Base-by-base conservation (phyloP, 2,329 filamentous ascomycete genomes). In the Alternaria incomplexa region DNA sequence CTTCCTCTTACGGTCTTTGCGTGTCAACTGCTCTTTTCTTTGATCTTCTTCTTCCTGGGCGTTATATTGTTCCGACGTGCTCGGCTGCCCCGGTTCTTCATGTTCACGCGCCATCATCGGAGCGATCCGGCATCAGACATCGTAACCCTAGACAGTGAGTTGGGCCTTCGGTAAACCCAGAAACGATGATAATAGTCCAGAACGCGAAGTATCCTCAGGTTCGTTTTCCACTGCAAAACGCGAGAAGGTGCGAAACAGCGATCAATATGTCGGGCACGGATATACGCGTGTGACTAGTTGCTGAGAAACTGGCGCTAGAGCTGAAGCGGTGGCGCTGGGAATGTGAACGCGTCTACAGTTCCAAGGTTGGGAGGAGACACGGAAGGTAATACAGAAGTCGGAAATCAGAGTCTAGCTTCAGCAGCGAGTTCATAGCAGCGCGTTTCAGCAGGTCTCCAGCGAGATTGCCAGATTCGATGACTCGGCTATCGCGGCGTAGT, bases 291-390 rank as follows among this genome's bases (percentile, higher is more conserved):
- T 56, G 60, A 48, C 54, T 54, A 52, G 55, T 60, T 66, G 69
- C 66, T 70, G 66, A 70, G 61, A 53, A 66, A 71, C 58, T 59
- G 57, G 36, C 61, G 61, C 72, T 72, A 70, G 46, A 45, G 22
- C 43, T 4, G 45, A 60, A 53, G 43, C 48, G 13, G 43, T 26
- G 43, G 12, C 4, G 17, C 40, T 17, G 9, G 5, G 17, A 62
- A 61, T 44, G 56, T 22, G 59, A 40, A 44, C 30, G 59, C 15
- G 59, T 58, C n/a, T 26, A 17, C n/a, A 54, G n/a, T 20, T 20
- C 20, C 20, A 20, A 20, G 20, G 20, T 17, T 17, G n/a, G 13
- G 22, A 22, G 13, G 17, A 36, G 32, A 50, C 12, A 36, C 15
- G 20, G 22, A 17, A 6, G 25, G 20, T 8, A 15, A 36, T 8